Conservation (phyloP, 768 basidiomycete species). For the Phaeolepiota aurea region DNA sequence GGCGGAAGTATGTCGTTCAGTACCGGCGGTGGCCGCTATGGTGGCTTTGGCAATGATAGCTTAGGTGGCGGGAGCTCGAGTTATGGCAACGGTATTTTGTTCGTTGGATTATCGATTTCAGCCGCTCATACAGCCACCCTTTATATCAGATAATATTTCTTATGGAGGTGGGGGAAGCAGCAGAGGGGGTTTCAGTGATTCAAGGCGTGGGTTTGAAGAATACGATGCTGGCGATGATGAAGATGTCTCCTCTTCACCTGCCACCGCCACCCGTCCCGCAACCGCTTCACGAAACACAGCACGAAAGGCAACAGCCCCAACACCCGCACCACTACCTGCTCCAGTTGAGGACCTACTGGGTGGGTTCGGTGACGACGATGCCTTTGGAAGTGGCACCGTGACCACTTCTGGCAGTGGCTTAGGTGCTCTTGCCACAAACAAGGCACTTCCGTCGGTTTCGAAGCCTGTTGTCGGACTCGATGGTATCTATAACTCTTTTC, state of each 20-base stretch:
- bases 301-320: conserved; percentile 27
- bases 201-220: conserved; percentile 70
- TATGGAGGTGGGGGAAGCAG: conserved; percentile 3
- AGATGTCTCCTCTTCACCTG: conserved; percentile 18
- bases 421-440: conserved; percentile 31
- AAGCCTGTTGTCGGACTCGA: conserved; percentile 26
- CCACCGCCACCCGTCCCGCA: conserved; percentile 26
- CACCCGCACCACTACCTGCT: conserved; percentile 30
- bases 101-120: background rate
- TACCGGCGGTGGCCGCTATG: conserved; percentile 27
- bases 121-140: background rate
- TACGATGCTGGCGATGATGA: conserved; percentile 97
- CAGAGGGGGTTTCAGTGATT: conserved; percentile 49
- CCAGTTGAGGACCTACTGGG: conserved; percentile 69
- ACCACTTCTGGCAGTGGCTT: conserved; percentile 19
- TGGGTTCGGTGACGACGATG: conserved; percentile 62
- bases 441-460: conserved; percentile 45
- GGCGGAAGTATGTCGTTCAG: conserved; percentile 32
- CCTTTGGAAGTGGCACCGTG: conserved; percentile 23
- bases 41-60: conserved; percentile 38
- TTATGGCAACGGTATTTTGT: conserved; percentile 10
- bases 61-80: conserved; percentile 21
- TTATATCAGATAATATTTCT: conserved; percentile 8
- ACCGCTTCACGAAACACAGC: conserved; percentile 19
- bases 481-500: conserved; percentile 20